phyloP scores from a whole-genome alignment of 441 rosid species.

The Erodium moschatum region DNA sequence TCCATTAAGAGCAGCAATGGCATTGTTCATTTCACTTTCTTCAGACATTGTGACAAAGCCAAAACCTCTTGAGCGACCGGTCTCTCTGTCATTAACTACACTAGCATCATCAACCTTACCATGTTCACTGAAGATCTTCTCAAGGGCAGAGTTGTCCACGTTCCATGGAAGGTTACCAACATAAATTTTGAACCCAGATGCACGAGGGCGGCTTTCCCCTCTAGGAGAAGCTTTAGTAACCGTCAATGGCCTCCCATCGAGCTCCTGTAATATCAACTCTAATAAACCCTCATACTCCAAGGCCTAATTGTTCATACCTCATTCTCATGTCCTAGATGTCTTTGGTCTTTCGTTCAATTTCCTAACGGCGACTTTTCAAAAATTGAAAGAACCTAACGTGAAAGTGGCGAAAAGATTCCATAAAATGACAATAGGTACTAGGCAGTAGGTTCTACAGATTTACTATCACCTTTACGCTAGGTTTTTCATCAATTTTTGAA shows the following conservation, averaged over 20 bases:
- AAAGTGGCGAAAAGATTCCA: no score
- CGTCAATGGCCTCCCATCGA: constrained; percentile 46
- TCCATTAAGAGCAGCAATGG: constrained; percentile 69
- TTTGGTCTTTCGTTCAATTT: no score
- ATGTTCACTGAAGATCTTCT: constrained; percentile 58
- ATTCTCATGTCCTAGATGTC: no score
- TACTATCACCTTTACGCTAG: no score
- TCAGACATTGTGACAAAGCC: constrained; percentile 60
- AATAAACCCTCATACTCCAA: not conserved
- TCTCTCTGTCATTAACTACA: constrained; percentile 50
- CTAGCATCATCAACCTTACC: constrained; percentile 52
- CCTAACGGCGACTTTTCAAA: no score
- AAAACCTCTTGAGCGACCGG: constrained; percentile 66
- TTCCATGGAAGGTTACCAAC: constrained; percentile 52
- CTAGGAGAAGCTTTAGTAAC: constrained; percentile 62
- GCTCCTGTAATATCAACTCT: constrained; percentile 30
- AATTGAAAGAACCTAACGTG: no score
- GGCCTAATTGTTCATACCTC: no score
- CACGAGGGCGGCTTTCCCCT: constrained; percentile 46
- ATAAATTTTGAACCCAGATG: constrained; percentile 20
- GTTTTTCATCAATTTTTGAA: no score
- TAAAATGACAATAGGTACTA: no score
- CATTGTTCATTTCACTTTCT: constrained; percentile 59
- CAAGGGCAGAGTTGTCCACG: constrained; percentile 44
- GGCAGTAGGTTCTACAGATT: no score